Percentiles rank a stretch among this genome's conserved stretches.
These are phyloP conservation scores for Prunus kanzakura DNA, from an alignment of 306 rosid genomes.

Conservation along the genomic window DNA sequence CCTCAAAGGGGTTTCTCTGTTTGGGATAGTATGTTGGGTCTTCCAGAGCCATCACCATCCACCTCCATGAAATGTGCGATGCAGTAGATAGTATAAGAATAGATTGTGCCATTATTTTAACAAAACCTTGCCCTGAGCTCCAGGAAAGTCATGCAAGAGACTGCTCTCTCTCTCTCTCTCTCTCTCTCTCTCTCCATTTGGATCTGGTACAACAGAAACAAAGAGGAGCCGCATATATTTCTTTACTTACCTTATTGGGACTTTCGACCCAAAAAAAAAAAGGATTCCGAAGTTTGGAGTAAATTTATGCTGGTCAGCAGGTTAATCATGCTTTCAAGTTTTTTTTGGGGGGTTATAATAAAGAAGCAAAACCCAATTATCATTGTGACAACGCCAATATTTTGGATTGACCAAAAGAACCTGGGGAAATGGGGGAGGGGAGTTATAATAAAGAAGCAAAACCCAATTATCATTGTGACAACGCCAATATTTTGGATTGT, in stretches of 20 bases:
- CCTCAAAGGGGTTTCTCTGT: slow-evolving; percentile 40
- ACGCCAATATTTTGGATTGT: not conserved
- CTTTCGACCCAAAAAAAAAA: no score
- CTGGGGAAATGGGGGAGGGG: not conserved
- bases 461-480: not conserved
- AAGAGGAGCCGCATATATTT: no score
- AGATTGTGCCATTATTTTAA: slow-evolving; percentile 34
- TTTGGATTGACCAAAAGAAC: not conserved
- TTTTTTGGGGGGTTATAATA: not conserved
- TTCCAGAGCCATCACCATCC: slow-evolving; percentile 21
- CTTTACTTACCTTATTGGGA: not conserved
- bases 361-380: not conserved
- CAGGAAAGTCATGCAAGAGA: slow-evolving; percentile 49
- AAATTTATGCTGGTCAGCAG: not conserved
- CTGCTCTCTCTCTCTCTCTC: no score
- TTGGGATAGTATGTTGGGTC: slow-evolving; percentile 28
- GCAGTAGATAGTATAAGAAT: slow-evolving; percentile 30
- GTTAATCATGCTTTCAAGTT: not conserved
- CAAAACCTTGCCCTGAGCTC: slow-evolving; percentile 47
- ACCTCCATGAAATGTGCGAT: slow-evolving; percentile 45
- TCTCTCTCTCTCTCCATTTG: no score
- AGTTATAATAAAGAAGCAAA: not conserved
- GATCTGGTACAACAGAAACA: no score
- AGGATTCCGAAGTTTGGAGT: not conserved
- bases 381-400: not conserved